Evolutionary conservation across 768 basidiomycete species (phyloP), one percentile per base, ranked within the genome.

Genomic region (Boletus rubescentipes): DNA sequence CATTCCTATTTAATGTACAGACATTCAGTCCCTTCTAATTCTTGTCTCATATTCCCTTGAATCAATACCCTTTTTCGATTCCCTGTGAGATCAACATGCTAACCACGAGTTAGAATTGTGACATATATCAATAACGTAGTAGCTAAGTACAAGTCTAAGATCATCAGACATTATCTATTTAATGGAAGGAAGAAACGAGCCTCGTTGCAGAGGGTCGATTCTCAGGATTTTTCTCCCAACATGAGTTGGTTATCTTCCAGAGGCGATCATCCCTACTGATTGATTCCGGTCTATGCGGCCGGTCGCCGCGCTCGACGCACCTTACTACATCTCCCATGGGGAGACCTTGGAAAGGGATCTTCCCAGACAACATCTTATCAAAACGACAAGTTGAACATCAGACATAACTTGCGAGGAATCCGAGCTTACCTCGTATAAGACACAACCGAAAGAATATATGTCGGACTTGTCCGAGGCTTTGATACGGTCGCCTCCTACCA

Each of bases 381-480:
- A 10, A 20, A 44, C 40, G 32, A 37, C 14, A 32, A 10, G 31
- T 29, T 58, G 21, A 56, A 29, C 32, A 26, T 21, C 37, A 30
- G n/a, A 15, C 15, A 20, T 12, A 18, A 26, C n/a, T 10, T n/a
- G 15, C 3, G 37, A 40, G 9, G 2, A 42, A 34, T 26, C 8
- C 18, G 9, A 43, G 16, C 55, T 48, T 41, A 69, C 69, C 65
- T 71, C 65, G 35, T 71, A 69, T n/a, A 69, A 38, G 32, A 67
- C 61, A 42, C 63, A 65, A 9, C 68, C 70, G 23, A 71, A 62
- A 20, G 68, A 55, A 40, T 62, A 68, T 40, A 70, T 52, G 34
- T 68, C 68, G 2, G 59, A 58, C 50, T 53, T 55, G 37, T 46
- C 56, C 0, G 60, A 40, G 40, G 46, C 36, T 40, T 54, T 62